A percentile compares a stretch with the other conserved stretches of the same genome.
Evolutionary conservation across 768 basidiomycete genomes (phyloP).

Genomic region (Mycena latifolia): DNA sequence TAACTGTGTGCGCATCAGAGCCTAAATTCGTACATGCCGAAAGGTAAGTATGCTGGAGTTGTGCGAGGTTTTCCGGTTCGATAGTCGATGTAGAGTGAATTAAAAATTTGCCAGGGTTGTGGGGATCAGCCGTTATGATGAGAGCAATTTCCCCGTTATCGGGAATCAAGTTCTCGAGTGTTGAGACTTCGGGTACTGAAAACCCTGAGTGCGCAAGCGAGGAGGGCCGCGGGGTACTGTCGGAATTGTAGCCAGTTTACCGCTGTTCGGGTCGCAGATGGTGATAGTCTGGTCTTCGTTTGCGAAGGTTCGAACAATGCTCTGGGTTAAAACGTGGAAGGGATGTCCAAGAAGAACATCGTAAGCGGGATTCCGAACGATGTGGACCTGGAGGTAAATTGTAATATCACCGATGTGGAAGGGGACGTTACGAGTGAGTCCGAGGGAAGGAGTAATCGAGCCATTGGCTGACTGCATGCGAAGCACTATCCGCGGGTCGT

Average conservation of each 20-base stretch:
- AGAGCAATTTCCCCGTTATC: slow-evolving; percentile 19
- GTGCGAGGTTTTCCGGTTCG: background rate
- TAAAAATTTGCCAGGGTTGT: slow-evolving; percentile 2
- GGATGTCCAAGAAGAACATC: slow-evolving; percentile 22
- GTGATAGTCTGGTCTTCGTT: slow-evolving; percentile 11
- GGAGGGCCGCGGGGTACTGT: slow-evolving; percentile 7
- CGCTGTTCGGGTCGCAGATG: slow-evolving; percentile 16
- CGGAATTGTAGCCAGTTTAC: slow-evolving; percentile 6
- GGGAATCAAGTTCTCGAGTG: slow-evolving; percentile 11
- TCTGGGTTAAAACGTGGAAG: slow-evolving; percentile 21
- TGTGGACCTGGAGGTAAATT: slow-evolving; percentile 26
- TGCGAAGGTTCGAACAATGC: background rate
- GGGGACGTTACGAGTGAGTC: slow-evolving; percentile 27
- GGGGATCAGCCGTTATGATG: background rate
- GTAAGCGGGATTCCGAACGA: slow-evolving; percentile 24
- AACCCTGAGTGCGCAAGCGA: background rate
- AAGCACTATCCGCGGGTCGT: slow-evolving; percentile 1
- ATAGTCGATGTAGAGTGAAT: background rate
- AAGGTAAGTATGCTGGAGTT: slow-evolving; percentile 6
- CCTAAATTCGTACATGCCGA: slow-evolving; percentile 13
- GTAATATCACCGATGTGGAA: slow-evolving; percentile 25
- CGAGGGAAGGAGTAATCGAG: slow-evolving; percentile 3
- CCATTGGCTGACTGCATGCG: slow-evolving; percentile 16
- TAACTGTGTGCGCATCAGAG: background rate
- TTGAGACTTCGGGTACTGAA: no score